Conservation (phyloP, 768 basidiomycete genomes). For the Austroboletus eburneus region DNA sequence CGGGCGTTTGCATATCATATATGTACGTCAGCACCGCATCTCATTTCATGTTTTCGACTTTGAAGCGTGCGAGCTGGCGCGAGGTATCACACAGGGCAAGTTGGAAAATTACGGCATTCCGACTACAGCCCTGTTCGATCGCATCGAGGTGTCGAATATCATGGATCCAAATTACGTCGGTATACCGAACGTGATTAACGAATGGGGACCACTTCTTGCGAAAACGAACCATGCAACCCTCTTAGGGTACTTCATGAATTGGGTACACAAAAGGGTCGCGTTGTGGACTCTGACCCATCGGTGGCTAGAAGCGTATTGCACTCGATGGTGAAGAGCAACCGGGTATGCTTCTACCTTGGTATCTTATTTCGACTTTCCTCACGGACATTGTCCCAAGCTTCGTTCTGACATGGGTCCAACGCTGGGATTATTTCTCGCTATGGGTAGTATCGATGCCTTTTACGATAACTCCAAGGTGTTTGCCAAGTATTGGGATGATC, state of each 20-base stretch:
- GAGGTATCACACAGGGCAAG: constrained; percentile 26
- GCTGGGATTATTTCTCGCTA: constrained; percentile 4
- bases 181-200: constrained; percentile 26
- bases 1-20: constrained; percentile 34
- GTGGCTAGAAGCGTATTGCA: constrained; percentile 2
- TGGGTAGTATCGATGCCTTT: constrained; percentile 16
- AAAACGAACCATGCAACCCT: constrained; percentile 30
- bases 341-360: constrained; percentile 8
- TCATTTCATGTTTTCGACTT: constrained; percentile 32
- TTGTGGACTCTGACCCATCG: constrained; percentile 4
- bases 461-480: constrained; percentile 40
- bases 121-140: constrained; percentile 34
- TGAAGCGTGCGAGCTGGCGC: constrained; percentile 41
- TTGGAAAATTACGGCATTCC: constrained; percentile 20
- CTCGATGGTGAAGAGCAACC: constrained; percentile 12
- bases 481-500: constrained; percentile 29
- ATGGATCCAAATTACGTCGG: constrained; percentile 42
- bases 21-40: constrained; percentile 29
- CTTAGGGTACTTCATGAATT: constrained; percentile 48
- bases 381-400: constrained; percentile 10
- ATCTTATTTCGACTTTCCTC: neutral
- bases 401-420: neutral
- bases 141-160: constrained; percentile 48
- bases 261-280: constrained; percentile 22
- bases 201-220: constrained; percentile 39